Evolutionary conservation across 306 rosid genomes (phyloP), one percentile per base, ranked within the genome.

Genomic region (Begonia fuchsioides): DNA sequence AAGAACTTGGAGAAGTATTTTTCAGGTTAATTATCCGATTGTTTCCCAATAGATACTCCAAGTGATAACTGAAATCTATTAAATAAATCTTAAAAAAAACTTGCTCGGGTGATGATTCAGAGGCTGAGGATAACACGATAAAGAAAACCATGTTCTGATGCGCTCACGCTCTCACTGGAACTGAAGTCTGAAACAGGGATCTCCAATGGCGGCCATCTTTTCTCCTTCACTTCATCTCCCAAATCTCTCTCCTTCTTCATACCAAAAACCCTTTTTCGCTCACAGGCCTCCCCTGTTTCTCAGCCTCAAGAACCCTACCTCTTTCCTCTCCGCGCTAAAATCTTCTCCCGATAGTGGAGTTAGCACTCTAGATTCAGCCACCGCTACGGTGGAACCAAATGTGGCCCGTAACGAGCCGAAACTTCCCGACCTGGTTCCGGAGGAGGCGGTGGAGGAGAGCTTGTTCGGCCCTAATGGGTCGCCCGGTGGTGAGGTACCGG

Each of bases 131-230:
- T 60, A 50, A 19, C 26, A 19, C n/a, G n/a, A n/a, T n/a, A 50
- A 51, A 32, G 43, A 60, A 0, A 20, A 40, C 20, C 57, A 58
- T 67, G 72, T 39, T 63, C 71, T 75, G 58, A 62, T n/a, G 40
- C 51, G 12, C 52, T 39, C 1, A 0, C 35, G 5, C 35, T 26
- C 8, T 38, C 26, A 14, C 50, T 49, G 5, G 44, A 17, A 3
- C n/a, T 32, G 8, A 58, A 10, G n/a, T n/a, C n/a, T n/a, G n/a
- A n/a, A 35, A 35, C 35, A 55, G 59, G 66, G 61, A n/a, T 56
- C 84, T 55, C 69, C 83, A 69, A 78, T 80, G 86, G 77, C 93
- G 35, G 35, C 35, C 8, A 78, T 80, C 44, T 70, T 76, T 59
- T 83, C 95, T 68, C 73, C 95, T 51, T 59, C 78, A 0, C 53